Percentiles rank a stretch among this genome's conserved stretches.
Evolutionary conservation across 2,329 filamentous ascomycete genomes (phyloP).

Genomic region (Xylaria sp.): DNA sequence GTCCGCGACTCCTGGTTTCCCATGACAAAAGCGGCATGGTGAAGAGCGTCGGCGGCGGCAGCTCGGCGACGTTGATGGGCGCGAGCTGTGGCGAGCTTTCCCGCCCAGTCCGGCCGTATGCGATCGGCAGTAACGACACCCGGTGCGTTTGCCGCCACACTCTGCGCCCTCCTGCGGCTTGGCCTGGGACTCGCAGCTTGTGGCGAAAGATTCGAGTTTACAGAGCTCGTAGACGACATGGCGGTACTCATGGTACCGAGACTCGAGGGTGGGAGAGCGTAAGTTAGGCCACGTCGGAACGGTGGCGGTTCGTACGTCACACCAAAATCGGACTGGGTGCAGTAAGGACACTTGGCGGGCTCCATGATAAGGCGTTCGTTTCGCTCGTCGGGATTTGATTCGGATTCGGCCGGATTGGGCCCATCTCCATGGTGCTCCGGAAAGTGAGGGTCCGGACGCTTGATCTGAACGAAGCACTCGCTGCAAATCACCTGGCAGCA

Average conservation of each 20-base stretch:
- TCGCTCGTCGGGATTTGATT: conserved; percentile 60
- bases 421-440: conserved; percentile 71
- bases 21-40: conserved; percentile 94
- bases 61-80: conserved; percentile 87
- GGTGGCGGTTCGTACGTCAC: conserved; percentile 93
- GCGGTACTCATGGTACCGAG: conserved; percentile 70
- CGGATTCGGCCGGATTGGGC: conserved; percentile 50
- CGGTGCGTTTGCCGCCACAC: conserved; percentile 82
- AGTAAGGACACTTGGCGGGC: conserved; percentile 92
- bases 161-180: conserved; percentile 63
- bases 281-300: conserved; percentile 85
- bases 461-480: conserved; percentile 98
- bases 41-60: conserved; percentile 91
- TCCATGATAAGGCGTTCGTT: conserved; percentile 84
- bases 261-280: conserved; percentile 64
- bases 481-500: conserved; percentile 97
- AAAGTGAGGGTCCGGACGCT: conserved; percentile 80
- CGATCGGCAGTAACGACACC: conserved; percentile 92
- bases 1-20: conserved; percentile 68
- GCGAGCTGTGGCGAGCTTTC: conserved; percentile 85
- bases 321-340: conserved; percentile 92
- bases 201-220: conserved; percentile 69
- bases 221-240: conserved; percentile 86
- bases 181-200: conserved; percentile 50
- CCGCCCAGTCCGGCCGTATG: conserved; percentile 93